Evolutionary conservation across 140 eudicot genomes (phyloP), one percentile per base, ranked within the genome.

Genomic region (Anethum foeniculum): DNA sequence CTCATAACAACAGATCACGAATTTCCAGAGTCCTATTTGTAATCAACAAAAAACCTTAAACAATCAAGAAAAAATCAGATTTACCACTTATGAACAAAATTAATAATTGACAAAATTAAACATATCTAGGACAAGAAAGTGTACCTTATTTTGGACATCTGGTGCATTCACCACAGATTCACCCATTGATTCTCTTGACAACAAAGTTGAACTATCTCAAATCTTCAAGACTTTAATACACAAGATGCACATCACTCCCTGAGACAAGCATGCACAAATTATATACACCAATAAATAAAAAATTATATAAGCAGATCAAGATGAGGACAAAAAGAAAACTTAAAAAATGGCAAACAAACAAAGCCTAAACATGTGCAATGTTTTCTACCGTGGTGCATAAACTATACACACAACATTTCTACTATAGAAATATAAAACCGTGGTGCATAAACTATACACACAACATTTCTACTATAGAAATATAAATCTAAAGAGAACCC

Each of bases 111-210:
- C 36, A 52, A 46, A 56, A 14, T 30, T 44, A 7, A 56, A 16
- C 30, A 51, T 78, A 71, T 54, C 73, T 47, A 71, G 30, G 84
- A 58, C 51, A 82, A 73, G 80, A 47, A 62, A 80, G 75, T 41
- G 82, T 83, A 91, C 96, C 93, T 91, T 91, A 75, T 79, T 85
- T 32, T 88, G 85, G 44, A 82, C 75, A 80, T 82, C 47, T 32
- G 80, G 86, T 79, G 84, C 64, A 83, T 84, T 91, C 84, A 84
- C 85, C 79, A 87, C 49, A 78, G 93, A 91, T 89, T 89, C 87
- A 72, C 82, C 89, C 87, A 85, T 84, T 62, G 76, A 82, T 82
- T 82, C 38, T 62, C 58, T 75, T 75, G 75, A 46, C 56, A 77
- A 82, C 81, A 49, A 41, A 32, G 64, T 46, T 72, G 74, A 71